Base-by-base conservation (phyloP, 805 yeast genomes). In the Saccharomycopsis guyanensis region DNA sequence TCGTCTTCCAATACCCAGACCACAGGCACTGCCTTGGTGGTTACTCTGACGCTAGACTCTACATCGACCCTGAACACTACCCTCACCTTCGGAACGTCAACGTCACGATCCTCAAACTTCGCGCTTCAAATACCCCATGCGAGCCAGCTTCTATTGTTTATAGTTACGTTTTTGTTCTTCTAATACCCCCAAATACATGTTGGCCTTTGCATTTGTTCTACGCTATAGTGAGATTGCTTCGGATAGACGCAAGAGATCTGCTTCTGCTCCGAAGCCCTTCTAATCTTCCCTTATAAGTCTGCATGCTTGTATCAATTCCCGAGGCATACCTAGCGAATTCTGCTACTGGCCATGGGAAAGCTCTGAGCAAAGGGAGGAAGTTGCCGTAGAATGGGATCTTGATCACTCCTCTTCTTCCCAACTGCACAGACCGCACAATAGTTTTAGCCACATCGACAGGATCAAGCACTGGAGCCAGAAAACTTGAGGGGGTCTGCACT, bases 401-500 rank as follows among this genome's bases (percentile, higher is more conserved):
- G 39, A 89, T 72, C 46, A 80, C 85, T 2, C 89, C 87, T 34
- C 81, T 60, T 47, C 71, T 66, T 4, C 93, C 93, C 41, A 70
- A 57, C 41, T 71, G 73, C 27, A 86, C 64, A 0, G 86, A 76
- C 3, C 61, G 57, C 15, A 80, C 65, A 2, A 89, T 72, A 33
- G 66, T 66, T 2, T 57, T 56, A 0, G 96, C 95, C 13, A 88
- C 81, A 50, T 70, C 70, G 6, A 56, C 57, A 0, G 93, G 88
- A 15, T 82, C 81, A 32, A 89, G 66, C 50, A 83, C 85, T 0
- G 97, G 97, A 0, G 97, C 97, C 5, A 89, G 60, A 3, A 82
- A 53, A 2, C 71, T 65, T 8, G 85, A 79, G 0, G 97, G 96
- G 0, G 96, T 82, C 25, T 63, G 51, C 4, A 91, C 85, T 1